A percentile compares a stretch with the other conserved stretches of the same genome.
Conservation (phyloP, 2,329 filamentous ascomycete genomes). For the Myrmaecium sp. region DNA sequence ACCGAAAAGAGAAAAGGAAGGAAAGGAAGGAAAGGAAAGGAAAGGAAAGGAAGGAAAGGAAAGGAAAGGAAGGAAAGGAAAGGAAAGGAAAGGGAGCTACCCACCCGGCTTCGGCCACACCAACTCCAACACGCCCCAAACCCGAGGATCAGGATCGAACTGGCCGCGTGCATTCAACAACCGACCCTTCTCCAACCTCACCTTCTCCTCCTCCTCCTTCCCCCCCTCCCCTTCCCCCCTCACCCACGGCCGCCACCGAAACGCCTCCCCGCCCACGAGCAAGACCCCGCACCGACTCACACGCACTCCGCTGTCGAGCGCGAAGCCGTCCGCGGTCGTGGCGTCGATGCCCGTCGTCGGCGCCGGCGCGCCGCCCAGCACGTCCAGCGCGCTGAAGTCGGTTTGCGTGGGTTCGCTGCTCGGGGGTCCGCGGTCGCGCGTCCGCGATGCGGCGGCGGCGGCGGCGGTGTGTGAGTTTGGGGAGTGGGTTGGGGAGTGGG, state of each 20-base stretch:
- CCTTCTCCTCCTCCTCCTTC: conserved; percentile 17
- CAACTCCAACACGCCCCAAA: conserved; percentile 59
- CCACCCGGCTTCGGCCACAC: conserved; percentile 80
- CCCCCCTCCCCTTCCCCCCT: conserved; percentile 19
- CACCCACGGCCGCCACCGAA: conserved; percentile 74
- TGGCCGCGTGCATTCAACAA: conserved; percentile 57
- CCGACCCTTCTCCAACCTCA: conserved; percentile 19
- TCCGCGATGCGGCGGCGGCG: conserved; percentile 20
- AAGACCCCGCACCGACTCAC: conserved; percentile 55
- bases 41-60: conserved; percentile 1
- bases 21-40: conserved; percentile 1
- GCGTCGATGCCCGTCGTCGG: conserved; percentile 74
- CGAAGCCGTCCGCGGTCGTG: conserved; percentile 69
- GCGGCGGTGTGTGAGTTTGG: neutral
- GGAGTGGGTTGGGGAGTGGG: too few relatives aligned
- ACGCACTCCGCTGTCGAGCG: conserved; percentile 63
- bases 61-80: conserved; percentile 1
- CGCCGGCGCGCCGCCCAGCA: conserved; percentile 56
- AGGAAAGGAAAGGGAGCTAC: conserved; percentile 16
- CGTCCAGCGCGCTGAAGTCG: conserved; percentile 61
- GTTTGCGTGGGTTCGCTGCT: conserved; percentile 47
- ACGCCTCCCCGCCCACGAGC: conserved; percentile 73
- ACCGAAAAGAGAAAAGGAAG: conserved; percentile 4
- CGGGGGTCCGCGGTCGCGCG: conserved; percentile 42
- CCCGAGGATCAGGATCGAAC: conserved; percentile 55